Conservation (phyloP, 352 stramenopile genomes). For the Phytophthora citrophthora region DNA sequence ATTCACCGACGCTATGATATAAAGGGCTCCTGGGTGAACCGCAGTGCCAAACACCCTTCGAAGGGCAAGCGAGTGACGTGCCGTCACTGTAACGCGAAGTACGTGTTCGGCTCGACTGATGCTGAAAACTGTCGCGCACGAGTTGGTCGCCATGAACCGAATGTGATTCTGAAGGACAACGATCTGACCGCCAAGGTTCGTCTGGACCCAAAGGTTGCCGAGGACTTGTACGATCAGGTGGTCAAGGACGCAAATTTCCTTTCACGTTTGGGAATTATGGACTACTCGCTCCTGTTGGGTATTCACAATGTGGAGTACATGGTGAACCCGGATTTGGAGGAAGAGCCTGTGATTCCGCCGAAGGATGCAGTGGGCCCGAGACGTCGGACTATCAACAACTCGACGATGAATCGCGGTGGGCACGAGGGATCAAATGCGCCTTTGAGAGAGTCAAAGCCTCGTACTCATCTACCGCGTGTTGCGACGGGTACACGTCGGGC, state of each 20-base stretch:
- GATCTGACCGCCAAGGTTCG: conserved; percentile 87
- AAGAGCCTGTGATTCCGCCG: conserved; percentile 41
- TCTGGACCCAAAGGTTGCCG: conserved; percentile 70
- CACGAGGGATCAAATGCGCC: conserved; percentile 30
- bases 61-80: conserved; percentile 88
- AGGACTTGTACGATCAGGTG: conserved; percentile 87
- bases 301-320: conserved; percentile 91
- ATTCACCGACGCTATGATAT: conserved; percentile 90
- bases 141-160: conserved; percentile 84
- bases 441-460: conserved; percentile 43
- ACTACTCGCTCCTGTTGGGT: conserved; percentile 91
- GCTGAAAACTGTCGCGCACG: conserved; percentile 77
- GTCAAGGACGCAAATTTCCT: conserved; percentile 89
- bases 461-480: conserved; percentile 51
- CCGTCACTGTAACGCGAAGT: conserved; percentile 89
- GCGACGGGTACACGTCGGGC: conserved; percentile 76
- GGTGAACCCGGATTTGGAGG: conserved; percentile 78
- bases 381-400: conserved; percentile 45
- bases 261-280: conserved; percentile 88
- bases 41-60: conserved; percentile 85
- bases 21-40: conserved; percentile 90
- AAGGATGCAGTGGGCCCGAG: conserved; percentile 38
- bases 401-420: conserved; percentile 45
- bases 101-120: conserved; percentile 83
- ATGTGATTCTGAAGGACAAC: conserved; percentile 90